Conservation (phyloP, 768 basidiomycete genomes). For the Coprinopsis strossmayeri region DNA sequence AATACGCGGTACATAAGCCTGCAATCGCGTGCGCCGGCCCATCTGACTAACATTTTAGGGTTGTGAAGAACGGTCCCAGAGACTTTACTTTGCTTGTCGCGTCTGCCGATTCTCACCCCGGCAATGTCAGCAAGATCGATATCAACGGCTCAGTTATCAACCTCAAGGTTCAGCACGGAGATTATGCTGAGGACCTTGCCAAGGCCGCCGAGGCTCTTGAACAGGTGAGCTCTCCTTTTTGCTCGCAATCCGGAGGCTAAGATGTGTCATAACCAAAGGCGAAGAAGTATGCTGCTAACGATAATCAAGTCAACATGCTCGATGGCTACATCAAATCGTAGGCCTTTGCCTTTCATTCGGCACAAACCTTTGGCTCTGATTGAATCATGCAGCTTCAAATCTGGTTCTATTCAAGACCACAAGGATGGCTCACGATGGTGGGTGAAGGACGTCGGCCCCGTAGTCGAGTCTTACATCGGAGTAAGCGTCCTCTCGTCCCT, state of each 20-base stretch:
- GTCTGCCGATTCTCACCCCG: conserved; percentile 43
- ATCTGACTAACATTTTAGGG: conserved; percentile 30
- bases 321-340: conserved; percentile 76
- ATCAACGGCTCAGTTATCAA: conserved; percentile 35
- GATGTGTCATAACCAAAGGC: conserved; percentile 38
- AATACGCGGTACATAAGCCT: conserved; percentile 61
- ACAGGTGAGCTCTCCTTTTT: conserved; percentile 35
- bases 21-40: background rate
- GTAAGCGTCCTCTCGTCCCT: conserved; percentile 20
- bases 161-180: conserved; percentile 68
- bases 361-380: background rate
- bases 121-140: conserved; percentile 40
- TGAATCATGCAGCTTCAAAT: conserved; percentile 49
- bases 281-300: conserved; percentile 66
- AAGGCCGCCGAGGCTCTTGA: conserved; percentile 50
- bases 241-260: background rate
- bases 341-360: conserved; percentile 13
- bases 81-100: conserved; percentile 73
- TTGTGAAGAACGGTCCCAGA: conserved; percentile 57
- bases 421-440: conserved; percentile 71
- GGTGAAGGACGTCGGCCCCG: conserved; percentile 84
- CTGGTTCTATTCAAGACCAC: conserved; percentile 76
- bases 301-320: conserved; percentile 67
- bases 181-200: conserved; percentile 53
- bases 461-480: conserved; percentile 85